A percentile compares a stretch with the other conserved stretches of the same genome.
These are phyloP conservation scores for Ogataea nitratoaversa DNA, from an alignment of 805 yeast genomes.

Conservation along the genomic window DNA sequence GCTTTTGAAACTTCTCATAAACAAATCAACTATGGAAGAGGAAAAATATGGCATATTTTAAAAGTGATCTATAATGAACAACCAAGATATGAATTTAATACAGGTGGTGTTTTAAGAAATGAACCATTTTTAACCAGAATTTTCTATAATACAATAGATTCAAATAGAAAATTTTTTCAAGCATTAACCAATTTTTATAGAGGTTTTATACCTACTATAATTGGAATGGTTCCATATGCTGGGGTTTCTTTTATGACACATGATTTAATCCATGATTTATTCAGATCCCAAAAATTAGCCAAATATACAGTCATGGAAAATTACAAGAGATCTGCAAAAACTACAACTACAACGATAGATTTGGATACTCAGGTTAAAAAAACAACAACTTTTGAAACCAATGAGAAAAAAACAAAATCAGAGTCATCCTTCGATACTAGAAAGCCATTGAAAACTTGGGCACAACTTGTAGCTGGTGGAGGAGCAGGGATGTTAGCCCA, in stretches of 20 bases:
- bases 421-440: conserved; percentile 41
- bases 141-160: conserved; percentile 28
- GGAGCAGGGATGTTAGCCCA: conserved; percentile 93
- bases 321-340: conserved; percentile 9
- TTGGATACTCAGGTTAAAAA: too few species aligned
- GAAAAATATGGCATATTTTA: conserved; percentile 29
- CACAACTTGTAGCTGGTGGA: conserved; percentile 92
- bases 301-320: conserved; percentile 43
- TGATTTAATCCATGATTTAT: conserved; percentile 82
- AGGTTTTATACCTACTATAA: conserved; percentile 88
- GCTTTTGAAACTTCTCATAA: conserved; percentile 72
- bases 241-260: conserved; percentile 96
- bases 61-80: conserved; percentile 30
- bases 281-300: conserved; percentile 57
- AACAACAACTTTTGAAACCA: not conserved
- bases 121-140: conserved; percentile 27
- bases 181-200: conserved; percentile 74
- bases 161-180: conserved; percentile 30
- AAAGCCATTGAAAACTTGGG: conserved; percentile 79
- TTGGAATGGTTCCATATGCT: conserved; percentile 97
- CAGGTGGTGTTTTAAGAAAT: conserved; percentile 28
- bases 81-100: conserved; percentile 26
- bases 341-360: not conserved
- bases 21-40: conserved; percentile 25
- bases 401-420: conserved; percentile 20